A percentile compares a stretch with the other conserved stretches of the same genome.
Conservation (phyloP, 1,284 basidiomycete genomes). For the Pseudozyma thailandica region DNA sequence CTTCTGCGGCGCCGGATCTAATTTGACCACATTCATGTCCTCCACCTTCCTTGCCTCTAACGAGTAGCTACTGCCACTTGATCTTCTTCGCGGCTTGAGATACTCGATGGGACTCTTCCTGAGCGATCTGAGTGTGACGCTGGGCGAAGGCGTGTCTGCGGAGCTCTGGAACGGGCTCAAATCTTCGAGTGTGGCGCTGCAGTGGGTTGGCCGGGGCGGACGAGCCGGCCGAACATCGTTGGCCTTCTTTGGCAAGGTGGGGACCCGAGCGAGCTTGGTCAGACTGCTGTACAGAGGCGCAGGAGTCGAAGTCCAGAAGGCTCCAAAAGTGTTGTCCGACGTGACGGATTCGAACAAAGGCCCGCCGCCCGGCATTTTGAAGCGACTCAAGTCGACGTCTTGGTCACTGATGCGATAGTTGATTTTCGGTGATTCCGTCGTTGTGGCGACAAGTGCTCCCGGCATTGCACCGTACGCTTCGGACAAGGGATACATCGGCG, state of each 20-base stretch:
- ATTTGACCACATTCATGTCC: not conserved
- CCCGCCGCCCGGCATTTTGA: constrained; percentile 21
- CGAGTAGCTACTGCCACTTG: not conserved
- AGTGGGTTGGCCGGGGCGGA: constrained; percentile 20
- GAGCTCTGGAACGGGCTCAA: not conserved
- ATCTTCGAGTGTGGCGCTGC: constrained; percentile 11
- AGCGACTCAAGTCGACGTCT: not conserved
- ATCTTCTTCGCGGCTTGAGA: not conserved
- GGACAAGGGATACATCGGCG: too few relatives aligned
- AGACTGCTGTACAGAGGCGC: not conserved
- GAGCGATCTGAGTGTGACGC: not conserved
- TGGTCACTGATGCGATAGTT: too few relatives aligned
- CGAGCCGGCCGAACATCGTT: not conserved
- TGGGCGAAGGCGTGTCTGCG: not conserved
- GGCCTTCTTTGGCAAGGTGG: not conserved
- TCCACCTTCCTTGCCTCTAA: not conserved
- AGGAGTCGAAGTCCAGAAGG: not conserved
- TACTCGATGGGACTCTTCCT: constrained; percentile 21
- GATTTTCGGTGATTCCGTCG: too few relatives aligned
- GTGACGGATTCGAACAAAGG: not conserved
- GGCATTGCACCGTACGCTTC: too few relatives aligned
- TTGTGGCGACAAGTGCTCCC: too few relatives aligned
- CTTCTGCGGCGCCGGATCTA: constrained; percentile 2
- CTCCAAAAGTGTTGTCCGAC: not conserved
- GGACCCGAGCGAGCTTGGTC: too few relatives aligned